A percentile compares a stretch with the other conserved stretches of the same genome.
Evolutionary conservation across 73 alveolate genomes (phyloP).

Genomic region (Uronychia binucleata): DNA sequence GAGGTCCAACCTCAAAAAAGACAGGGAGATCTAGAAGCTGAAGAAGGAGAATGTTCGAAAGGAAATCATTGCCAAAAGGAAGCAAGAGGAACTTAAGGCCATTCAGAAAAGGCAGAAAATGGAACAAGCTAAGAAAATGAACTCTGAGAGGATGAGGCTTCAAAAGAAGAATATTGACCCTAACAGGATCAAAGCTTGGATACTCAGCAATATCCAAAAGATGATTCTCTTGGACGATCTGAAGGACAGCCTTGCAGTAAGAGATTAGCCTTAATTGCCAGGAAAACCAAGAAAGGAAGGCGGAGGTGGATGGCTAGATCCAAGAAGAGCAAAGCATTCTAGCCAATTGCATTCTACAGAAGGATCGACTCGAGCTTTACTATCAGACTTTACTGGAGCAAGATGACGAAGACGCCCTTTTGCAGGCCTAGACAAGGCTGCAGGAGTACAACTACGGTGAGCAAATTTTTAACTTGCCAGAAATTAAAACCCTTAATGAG

Average conservation of each 20-base stretch:
- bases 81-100: constrained; percentile 65
- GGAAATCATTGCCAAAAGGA: constrained; percentile 55
- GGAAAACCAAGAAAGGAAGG: constrained; percentile 13
- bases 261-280: too few species aligned
- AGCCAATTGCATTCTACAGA: constrained; percentile 24
- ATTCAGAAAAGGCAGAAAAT: constrained; percentile 29
- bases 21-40: constrained; percentile 60
- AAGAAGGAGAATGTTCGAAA: constrained; percentile 67
- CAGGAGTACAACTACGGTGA: constrained; percentile 30
- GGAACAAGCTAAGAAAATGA: constrained; percentile 1
- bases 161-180: not conserved
- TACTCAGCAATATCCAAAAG: constrained; percentile 10
- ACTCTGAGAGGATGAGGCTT: constrained; percentile 21
- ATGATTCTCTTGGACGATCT: constrained; percentile 37
- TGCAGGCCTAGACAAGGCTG: not conserved
- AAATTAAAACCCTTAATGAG: constrained; percentile 34
- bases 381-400: constrained; percentile 26
- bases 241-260: constrained; percentile 15
- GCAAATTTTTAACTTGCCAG: constrained; percentile 12
- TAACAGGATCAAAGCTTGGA: constrained; percentile 5
- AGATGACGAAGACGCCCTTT: constrained; percentile 18
- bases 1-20: constrained; percentile 62
- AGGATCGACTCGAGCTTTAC: constrained; percentile 35
- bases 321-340: constrained; percentile 37
- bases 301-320: constrained; percentile 45